Percentiles rank a stretch among this genome's conserved stretches.
phyloP scores from a whole-genome alignment of 306 rosid genomes.

The Vigna unguiculata region DNA sequence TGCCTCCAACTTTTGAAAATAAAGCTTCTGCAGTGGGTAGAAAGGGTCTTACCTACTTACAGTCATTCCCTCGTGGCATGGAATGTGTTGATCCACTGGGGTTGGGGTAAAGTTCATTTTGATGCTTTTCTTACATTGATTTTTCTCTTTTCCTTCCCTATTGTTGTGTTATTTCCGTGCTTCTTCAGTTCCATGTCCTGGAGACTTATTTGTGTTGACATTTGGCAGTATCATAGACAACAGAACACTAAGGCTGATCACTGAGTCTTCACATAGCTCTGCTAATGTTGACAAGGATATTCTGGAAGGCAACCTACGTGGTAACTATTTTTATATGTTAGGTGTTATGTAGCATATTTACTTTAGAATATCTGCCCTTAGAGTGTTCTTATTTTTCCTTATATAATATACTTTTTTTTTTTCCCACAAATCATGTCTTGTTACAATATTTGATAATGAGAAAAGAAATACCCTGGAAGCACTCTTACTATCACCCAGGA shows the following conservation, averaged over 20 bases:
- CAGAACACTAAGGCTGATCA: slow-evolving; percentile 82
- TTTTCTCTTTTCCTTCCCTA: slow-evolving; percentile 14
- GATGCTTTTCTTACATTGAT: slow-evolving; percentile 41
- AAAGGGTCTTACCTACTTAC: slow-evolving; percentile 77
- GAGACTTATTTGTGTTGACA: slow-evolving; percentile 51
- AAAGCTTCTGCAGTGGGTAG: slow-evolving; percentile 54
- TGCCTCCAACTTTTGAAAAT: slow-evolving; percentile 74
- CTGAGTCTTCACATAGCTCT: slow-evolving; percentile 70
- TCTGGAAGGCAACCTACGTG: slow-evolving; percentile 74
- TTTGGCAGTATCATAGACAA: slow-evolving; percentile 93
- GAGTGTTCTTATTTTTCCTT: slow-evolving; percentile 1
- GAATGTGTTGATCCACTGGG: slow-evolving; percentile 97
- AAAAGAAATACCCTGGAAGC: slow-evolving; percentile 25
- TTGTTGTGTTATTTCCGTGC: slow-evolving; percentile 26
- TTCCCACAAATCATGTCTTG: slow-evolving; percentile 4
- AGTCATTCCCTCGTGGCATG: slow-evolving; percentile 96
- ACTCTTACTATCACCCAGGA: slow-evolving; percentile 20
- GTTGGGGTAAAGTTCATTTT: slow-evolving; percentile 71
- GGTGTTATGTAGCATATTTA: slow-evolving; percentile 37
- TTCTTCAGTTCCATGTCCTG: slow-evolving; percentile 36
- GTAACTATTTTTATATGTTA: slow-evolving; percentile 52
- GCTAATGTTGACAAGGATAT: slow-evolving; percentile 63
- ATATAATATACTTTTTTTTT: background rate
- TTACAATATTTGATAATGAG: slow-evolving; percentile 31
- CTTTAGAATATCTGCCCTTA: slow-evolving; percentile 18